Base-by-base conservation (phyloP, 75 land plant genomes). In the Chamaecyparis obtusa region DNA sequence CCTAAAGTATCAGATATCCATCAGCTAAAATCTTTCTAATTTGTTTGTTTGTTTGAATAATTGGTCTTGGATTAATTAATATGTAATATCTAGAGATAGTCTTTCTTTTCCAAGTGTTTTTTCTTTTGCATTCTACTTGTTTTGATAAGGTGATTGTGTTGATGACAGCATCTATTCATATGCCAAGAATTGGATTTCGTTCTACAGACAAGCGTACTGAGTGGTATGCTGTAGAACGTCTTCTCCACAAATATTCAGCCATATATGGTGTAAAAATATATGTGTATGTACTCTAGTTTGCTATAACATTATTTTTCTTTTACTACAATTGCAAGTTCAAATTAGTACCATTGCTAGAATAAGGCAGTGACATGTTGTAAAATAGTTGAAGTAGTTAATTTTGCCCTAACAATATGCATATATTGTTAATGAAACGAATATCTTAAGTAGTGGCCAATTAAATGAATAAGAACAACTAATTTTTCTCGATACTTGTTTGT, bases 221-320 rank as follows among this genome's bases (percentile, higher is more conserved):
- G 48, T 97, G 99, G 99, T 97, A 97, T 72, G 77, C 92, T 9
- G 90, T 95, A 46, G 97, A 97, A 88, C 97, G 96, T 37, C 89
- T 97, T 75, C 93, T 97, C 19, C 90, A 95, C 13, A 95, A 97
- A 93, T 95, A 94, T 92, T 91, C 99, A 43, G 90, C 92, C 76
- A 74, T 86, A 19, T 89, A 92, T 88, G 89, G 91, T 81, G 88
- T 94, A 78, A 92, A 89, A 49, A 92, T 97, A 72, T 94, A 88
- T 75, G 96, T 97, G 99, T 97, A 93, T 86, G 99, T 54, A 64
- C 84, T 37, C 81, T 54, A 82, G 24, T 75, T 87, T 86, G 87
- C 54, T 7, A 37, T 39, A 4, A 16, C 8, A 21, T 76, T 76
- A 64, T 64, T 64, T 64, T 21, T 64, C 27, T 72, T 72, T 14